These are phyloP conservation scores for Pythium diclinum DNA, from an alignment of 352 stramenopile genomes.

Conservation along the genomic window DNA sequence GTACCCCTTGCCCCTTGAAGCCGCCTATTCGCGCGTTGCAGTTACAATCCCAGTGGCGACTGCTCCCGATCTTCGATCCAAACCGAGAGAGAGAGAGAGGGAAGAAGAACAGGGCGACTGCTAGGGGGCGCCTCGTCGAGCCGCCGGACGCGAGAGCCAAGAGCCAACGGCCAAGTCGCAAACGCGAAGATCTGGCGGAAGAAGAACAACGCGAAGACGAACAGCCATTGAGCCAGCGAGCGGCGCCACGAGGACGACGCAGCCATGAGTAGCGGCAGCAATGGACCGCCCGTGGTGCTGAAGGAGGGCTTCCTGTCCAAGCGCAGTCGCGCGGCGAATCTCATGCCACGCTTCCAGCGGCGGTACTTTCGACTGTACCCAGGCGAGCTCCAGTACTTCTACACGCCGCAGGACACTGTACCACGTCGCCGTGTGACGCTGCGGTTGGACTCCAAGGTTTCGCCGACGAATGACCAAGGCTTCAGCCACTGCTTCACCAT, in stretches of 20 bases:
- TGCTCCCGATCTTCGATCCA: not conserved
- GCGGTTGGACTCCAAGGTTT: slow-evolving; percentile 52
- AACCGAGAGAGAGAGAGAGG: not conserved
- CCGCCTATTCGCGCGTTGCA: not conserved
- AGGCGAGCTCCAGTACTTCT: slow-evolving; percentile 62
- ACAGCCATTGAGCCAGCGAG: not conserved
- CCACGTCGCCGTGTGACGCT: slow-evolving; percentile 44
- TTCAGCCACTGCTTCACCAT: slow-evolving; percentile 56
- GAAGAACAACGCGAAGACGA: not conserved
- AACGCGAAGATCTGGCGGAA: not conserved
- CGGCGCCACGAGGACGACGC: not conserved
- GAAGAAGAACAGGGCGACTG: not conserved
- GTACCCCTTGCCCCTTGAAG: not conserved
- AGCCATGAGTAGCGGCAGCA: slow-evolving; percentile 14
- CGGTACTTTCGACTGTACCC: slow-evolving; percentile 70
- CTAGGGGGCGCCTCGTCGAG: not conserved
- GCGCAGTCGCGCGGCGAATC: slow-evolving; percentile 35
- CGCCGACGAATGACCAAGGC: slow-evolving; percentile 62
- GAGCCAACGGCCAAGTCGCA: not conserved
- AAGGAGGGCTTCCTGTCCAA: slow-evolving; percentile 77
- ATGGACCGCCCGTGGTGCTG: slow-evolving; percentile 36
- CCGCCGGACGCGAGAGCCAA: not conserved
- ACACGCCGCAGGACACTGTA: slow-evolving; percentile 30
- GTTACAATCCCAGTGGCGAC: not conserved
- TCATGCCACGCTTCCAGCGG: slow-evolving; percentile 36